A percentile compares a stretch with the other conserved stretches of the same genome.
phyloP scores from a whole-genome alignment of 208 protist genomes.

The Acanthamoeba rhysodes region DNA sequence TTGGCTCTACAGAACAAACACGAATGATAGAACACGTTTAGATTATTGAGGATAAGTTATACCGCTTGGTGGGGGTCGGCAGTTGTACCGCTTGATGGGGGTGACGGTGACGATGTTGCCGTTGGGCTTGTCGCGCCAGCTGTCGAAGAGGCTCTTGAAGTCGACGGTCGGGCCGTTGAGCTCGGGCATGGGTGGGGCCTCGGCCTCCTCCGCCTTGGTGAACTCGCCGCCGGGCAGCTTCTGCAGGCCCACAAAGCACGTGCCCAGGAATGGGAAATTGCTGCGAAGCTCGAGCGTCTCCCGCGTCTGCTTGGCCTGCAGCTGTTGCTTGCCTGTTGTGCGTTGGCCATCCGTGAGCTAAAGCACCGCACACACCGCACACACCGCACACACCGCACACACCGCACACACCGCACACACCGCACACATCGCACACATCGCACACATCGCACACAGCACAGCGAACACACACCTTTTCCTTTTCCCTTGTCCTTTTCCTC shows the following conservation, averaged over 20 bases:
- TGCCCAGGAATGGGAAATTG: conserved; percentile 67
- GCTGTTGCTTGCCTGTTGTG: conserved; percentile 10
- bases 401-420: too few relatives aligned
- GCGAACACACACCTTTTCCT: background rate
- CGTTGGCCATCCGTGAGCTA: too few relatives aligned
- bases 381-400: background rate
- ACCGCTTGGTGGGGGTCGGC: too few relatives aligned
- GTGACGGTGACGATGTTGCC: conserved; percentile 67
- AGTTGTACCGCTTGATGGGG: conserved; percentile 47
- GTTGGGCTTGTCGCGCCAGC: conserved; percentile 51
- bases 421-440: too few relatives aligned
- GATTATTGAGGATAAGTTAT: too few relatives aligned
- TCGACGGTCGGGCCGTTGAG: conserved; percentile 42
- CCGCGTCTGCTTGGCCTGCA: background rate
- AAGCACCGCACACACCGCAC: background rate
- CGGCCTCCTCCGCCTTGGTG: background rate
- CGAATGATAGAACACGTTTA: too few relatives aligned
- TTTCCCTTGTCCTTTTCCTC: conserved; percentile 22
- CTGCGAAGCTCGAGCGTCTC: conserved; percentile 42
- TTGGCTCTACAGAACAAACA: background rate
- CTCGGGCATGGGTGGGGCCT: conserved; percentile 21
- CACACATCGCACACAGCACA: too few relatives aligned
- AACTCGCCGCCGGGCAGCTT: conserved; percentile 33
- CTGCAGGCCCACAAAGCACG: conserved; percentile 53
- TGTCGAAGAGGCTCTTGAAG: conserved; percentile 51